Conservation (phyloP, 78 protist genomes). For the Dictyostelium firmibasis region DNA sequence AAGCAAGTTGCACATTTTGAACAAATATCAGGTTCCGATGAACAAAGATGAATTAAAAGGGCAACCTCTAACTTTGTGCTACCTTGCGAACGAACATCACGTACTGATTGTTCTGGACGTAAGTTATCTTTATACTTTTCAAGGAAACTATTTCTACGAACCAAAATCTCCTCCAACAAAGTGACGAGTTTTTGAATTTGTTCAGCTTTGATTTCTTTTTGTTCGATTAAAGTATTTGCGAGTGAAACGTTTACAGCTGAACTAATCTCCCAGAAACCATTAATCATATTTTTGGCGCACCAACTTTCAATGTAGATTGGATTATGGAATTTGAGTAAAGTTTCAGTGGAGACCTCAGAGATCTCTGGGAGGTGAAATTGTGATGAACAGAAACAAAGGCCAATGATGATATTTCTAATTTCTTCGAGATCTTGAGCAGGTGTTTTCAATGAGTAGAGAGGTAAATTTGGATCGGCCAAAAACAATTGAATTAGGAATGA, state of each 20-base stretch:
- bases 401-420: conserved; percentile 58
- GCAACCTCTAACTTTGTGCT: conserved; percentile 75
- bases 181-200: conserved; percentile 72
- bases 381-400: conserved; percentile 57
- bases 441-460: conserved; percentile 43
- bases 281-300: conserved; percentile 46
- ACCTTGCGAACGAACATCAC: conserved; percentile 66
- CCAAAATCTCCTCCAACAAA: conserved; percentile 47
- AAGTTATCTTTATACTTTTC: conserved; percentile 53
- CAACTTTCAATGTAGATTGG: conserved; percentile 66
- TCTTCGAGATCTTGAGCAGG: conserved; percentile 68
- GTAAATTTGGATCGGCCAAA: conserved; percentile 70
- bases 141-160: conserved; percentile 40
- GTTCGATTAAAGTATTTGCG: conserved; percentile 53
- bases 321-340: conserved; percentile 68
- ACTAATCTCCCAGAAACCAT: conserved; percentile 82
- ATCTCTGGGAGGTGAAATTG: conserved; percentile 54
- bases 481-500: conserved; percentile 36
- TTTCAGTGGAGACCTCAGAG: conserved; percentile 37
- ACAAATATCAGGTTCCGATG: conserved; percentile 77
- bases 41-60: conserved; percentile 73
- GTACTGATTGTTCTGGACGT: conserved; percentile 36
- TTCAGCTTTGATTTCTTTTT: conserved; percentile 40
- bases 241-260: conserved; percentile 65
- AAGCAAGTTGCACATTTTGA: conserved; percentile 76